Conservation (phyloP, 306 rosid species). For the Pyrus pyrifolia region DNA sequence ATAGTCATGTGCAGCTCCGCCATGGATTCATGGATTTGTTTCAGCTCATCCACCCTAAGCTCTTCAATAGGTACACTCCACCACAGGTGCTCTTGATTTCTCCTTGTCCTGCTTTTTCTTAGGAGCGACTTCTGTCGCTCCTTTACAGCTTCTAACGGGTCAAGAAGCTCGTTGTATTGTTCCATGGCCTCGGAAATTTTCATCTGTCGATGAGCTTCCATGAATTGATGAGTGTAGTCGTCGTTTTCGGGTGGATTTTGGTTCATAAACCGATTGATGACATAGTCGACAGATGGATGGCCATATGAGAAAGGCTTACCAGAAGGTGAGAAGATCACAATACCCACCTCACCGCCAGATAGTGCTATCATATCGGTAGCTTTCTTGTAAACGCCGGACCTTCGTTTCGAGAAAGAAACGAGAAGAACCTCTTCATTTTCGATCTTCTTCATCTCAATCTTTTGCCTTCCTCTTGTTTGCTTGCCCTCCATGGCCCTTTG, state of each 20-base stretch:
- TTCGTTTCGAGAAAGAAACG: constrained; percentile 26
- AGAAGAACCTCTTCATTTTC: constrained; percentile 25
- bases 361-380: constrained; percentile 23
- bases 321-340: constrained; percentile 26
- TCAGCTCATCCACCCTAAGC: constrained; percentile 6
- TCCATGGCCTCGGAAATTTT: constrained; percentile 18
- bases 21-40: not conserved
- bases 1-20: not conserved
- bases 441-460: constrained; percentile 33
- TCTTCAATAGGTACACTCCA: constrained; percentile 27
- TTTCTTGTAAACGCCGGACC: constrained; percentile 28
- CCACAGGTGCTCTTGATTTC: constrained; percentile 12
- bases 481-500: constrained; percentile 3
- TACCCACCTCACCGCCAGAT: constrained; percentile 30
- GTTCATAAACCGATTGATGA: constrained; percentile 1
- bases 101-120: not conserved
- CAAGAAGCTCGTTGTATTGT: constrained; percentile 5
- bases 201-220: constrained; percentile 12
- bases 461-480: constrained; percentile 31
- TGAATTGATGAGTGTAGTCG: constrained; percentile 1
- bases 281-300: constrained; percentile 18
- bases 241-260: not conserved
- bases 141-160: constrained; percentile 8
- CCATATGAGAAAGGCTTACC: constrained; percentile 34
- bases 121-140: constrained; percentile 4